Conservation (phyloP, 2,329 filamentous ascomycete genomes). For the Fusarium nurragi region DNA sequence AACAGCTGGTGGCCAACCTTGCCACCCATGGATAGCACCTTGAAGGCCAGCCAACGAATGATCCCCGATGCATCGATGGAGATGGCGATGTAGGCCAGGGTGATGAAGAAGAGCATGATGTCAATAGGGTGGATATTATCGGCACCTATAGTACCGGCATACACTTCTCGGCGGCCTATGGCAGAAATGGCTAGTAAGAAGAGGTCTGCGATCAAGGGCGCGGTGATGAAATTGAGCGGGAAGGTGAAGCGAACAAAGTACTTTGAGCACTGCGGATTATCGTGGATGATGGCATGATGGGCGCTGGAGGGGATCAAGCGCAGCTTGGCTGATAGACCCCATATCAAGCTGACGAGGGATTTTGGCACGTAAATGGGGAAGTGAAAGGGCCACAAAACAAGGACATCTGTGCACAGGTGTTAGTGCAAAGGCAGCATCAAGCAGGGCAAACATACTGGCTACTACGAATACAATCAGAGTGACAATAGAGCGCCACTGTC, state of each 20-base stretch:
- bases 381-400: slow-evolving; percentile 75
- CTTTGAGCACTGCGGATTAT: slow-evolving; percentile 41
- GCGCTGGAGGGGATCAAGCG: slow-evolving; percentile 63
- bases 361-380: slow-evolving; percentile 70
- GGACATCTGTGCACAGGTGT: slow-evolving; percentile 61
- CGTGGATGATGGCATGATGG: slow-evolving; percentile 36
- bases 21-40: slow-evolving; percentile 73
- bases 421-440: neutral
- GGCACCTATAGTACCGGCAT: slow-evolving; percentile 73
- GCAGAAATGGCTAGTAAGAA: slow-evolving; percentile 75
- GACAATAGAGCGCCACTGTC: slow-evolving; percentile 73
- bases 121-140: slow-evolving; percentile 74
- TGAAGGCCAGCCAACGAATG: slow-evolving; percentile 76
- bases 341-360: slow-evolving; percentile 54
- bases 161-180: slow-evolving; percentile 72
- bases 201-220: slow-evolving; percentile 74
- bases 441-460: slow-evolving; percentile 66
- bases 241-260: slow-evolving; percentile 63
- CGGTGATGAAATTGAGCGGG: slow-evolving; percentile 76
- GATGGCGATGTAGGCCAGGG: slow-evolving; percentile 78
- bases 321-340: slow-evolving; percentile 47
- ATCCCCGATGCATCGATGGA: slow-evolving; percentile 80
- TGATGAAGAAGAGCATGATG: slow-evolving; percentile 80
- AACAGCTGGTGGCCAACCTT: slow-evolving; percentile 73
- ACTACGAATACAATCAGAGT: slow-evolving; percentile 75